phyloP scores from a whole-genome alignment of 768 basidiomycete genomes.

The Trametes cubensis region DNA sequence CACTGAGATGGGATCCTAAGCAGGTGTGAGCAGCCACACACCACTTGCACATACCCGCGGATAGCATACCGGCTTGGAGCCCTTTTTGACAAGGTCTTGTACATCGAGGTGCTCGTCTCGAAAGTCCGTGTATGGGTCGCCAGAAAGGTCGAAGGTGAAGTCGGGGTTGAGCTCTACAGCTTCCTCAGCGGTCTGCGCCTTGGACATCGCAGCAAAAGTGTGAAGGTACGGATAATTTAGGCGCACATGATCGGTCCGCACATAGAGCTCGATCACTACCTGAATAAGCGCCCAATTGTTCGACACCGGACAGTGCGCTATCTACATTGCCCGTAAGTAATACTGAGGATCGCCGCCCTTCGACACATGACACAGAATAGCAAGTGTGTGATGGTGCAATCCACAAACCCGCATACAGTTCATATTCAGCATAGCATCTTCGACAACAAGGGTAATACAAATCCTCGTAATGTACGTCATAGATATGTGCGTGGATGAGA shows the following conservation, averaged over 20 bases:
- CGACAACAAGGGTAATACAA: conserved; percentile 27
- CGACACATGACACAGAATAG: background rate
- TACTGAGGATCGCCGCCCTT: background rate
- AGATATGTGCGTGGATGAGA: conserved; percentile 24
- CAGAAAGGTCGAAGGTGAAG: conserved; percentile 79
- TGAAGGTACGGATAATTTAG: conserved; percentile 15
- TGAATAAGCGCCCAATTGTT: background rate
- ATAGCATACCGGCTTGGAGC: conserved; percentile 60
- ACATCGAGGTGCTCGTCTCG: conserved; percentile 44
- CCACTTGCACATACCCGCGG: conserved; percentile 11
- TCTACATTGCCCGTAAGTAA: no score
- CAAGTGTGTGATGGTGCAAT: conserved; percentile 9
- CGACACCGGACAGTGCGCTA: background rate
- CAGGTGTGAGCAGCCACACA: conserved; percentile 13
- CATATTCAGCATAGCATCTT: conserved; percentile 29
- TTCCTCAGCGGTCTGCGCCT: conserved; percentile 48
- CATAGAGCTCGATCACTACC: background rate
- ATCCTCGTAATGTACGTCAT: conserved; percentile 25
- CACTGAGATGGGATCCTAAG: conserved; percentile 77
- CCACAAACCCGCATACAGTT: conserved; percentile 25
- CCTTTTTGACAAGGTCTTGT: conserved; percentile 63
- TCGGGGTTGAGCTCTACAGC: conserved; percentile 69
- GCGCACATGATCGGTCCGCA: conserved; percentile 19
- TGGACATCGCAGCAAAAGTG: conserved; percentile 24
- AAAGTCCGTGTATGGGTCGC: conserved; percentile 67